phyloP scores from a whole-genome alignment of 108 stramenopile genomes.

The Cyclotella sp. region DNA sequence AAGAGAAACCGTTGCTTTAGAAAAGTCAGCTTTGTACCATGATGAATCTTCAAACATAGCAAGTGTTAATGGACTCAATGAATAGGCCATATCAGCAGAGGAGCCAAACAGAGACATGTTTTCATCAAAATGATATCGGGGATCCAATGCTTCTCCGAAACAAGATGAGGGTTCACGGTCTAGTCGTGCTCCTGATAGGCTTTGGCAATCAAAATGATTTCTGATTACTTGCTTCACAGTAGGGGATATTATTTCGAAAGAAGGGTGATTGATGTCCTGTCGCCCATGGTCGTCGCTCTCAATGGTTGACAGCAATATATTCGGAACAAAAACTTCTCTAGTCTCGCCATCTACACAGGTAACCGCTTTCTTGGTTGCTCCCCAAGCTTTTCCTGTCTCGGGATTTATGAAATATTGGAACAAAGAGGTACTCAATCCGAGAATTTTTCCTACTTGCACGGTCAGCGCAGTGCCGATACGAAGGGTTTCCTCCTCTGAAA shows the following conservation, averaged over 20 bases:
- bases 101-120: constrained; percentile 26
- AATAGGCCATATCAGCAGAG: constrained; percentile 46
- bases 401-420: constrained; percentile 79
- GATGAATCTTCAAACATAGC: constrained; percentile 57
- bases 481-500: constrained; percentile 48
- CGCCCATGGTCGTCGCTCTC: constrained; percentile 20
- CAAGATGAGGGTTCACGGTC: constrained; percentile 44
- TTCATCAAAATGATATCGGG: constrained; percentile 53
- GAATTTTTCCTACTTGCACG: constrained; percentile 58
- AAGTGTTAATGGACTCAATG: constrained; percentile 50
- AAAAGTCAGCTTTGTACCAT: constrained; percentile 71
- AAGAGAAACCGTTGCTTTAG: constrained; percentile 30
- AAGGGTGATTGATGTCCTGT: neutral
- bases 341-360: constrained; percentile 49
- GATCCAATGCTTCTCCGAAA: constrained; percentile 64
- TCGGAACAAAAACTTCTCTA: constrained; percentile 34
- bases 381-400: constrained; percentile 63
- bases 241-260: constrained; percentile 53
- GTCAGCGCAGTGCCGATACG: constrained; percentile 37
- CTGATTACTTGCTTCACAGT: constrained; percentile 49
- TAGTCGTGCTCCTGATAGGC: constrained; percentile 43
- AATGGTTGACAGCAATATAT: constrained; percentile 34
- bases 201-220: constrained; percentile 62
- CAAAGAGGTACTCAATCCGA: constrained; percentile 74
- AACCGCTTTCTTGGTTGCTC: constrained; percentile 32